These are phyloP conservation scores for Aspergillus heteromorphus DNA, from an alignment of 495 filamentous ascomycete genomes.

Conservation along the genomic window DNA sequence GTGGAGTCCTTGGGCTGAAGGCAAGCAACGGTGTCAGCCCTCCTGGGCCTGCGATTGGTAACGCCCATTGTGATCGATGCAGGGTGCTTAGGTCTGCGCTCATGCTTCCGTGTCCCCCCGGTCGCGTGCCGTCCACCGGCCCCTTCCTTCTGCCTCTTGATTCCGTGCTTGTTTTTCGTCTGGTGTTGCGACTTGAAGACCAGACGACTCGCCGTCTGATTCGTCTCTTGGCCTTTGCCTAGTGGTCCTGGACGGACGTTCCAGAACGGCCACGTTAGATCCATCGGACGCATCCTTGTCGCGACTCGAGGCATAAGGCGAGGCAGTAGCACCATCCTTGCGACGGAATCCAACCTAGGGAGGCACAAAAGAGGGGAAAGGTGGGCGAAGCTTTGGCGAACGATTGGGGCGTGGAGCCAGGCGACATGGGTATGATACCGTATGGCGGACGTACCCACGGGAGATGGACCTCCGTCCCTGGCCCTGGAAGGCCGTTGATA, in stretches of 20 bases:
- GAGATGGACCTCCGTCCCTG: neutral
- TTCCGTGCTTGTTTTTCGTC: neutral
- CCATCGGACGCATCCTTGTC: neutral
- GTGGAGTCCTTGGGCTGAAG: conserved; percentile 18
- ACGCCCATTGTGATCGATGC: conserved; percentile 30
- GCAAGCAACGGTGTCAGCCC: conserved; percentile 21
- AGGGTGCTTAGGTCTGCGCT: conserved; percentile 28
- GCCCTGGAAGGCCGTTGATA: neutral
- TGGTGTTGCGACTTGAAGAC: neutral
- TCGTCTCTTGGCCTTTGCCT: neutral
- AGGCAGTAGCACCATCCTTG: neutral
- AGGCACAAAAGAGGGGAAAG: conserved; percentile 4
- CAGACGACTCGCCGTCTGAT: neutral
- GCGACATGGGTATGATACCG: neutral
- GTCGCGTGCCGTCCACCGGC: conserved; percentile 16
- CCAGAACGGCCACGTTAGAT: neutral
- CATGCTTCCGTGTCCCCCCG: conserved; percentile 9
- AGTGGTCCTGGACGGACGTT: neutral
- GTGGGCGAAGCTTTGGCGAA: conserved; percentile 14
- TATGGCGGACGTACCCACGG: neutral
- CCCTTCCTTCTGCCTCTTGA: neutral
- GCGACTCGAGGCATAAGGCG: neutral
- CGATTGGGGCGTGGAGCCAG: conserved; percentile 8
- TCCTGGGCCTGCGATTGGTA: conserved; percentile 18
- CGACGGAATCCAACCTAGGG: neutral